phyloP scores from a whole-genome alignment of 1,139 yeast species.

The Yamadazyma atmosphaerica region DNA sequence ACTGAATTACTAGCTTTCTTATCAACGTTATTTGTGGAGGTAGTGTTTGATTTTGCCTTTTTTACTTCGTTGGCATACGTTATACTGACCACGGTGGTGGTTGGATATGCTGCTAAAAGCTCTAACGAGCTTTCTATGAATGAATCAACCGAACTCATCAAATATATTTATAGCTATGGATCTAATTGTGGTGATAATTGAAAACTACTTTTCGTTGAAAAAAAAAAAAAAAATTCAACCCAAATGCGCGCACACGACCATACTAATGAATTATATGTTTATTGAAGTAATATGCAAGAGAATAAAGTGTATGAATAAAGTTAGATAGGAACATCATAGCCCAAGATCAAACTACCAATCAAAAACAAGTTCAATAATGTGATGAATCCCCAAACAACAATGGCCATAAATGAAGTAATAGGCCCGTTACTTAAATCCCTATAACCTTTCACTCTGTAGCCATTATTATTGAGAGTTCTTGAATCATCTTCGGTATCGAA shows the following conservation, averaged over 20 bases:
- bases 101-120: conserved; percentile 39
- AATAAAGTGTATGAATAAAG: background rate
- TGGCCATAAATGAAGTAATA: conserved; percentile 41
- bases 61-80: conserved; percentile 36
- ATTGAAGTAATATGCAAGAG: too few relatives aligned
- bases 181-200: background rate
- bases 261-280: too few relatives aligned
- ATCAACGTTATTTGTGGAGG: conserved; percentile 11
- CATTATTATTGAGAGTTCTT: conserved; percentile 1
- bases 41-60: conserved; percentile 13
- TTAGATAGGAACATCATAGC: conserved; percentile 40
- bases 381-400: conserved; percentile 53
- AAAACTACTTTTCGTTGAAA: background rate
- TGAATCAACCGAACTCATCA: conserved; percentile 24
- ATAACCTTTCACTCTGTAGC: conserved; percentile 21
- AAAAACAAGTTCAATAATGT: conserved; percentile 52
- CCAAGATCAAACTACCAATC: conserved; percentile 47
- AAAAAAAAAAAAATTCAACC: too few relatives aligned
- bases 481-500: conserved; percentile 1
- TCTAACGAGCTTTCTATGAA: conserved; percentile 37
- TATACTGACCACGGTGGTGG: conserved; percentile 38
- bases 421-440: conserved; percentile 58
- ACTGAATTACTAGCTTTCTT: conserved; percentile 38
- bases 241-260: conserved; percentile 1
- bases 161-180: background rate